Conservation (phyloP, 352 stramenopile species). For the Blastocystis sp. region DNA sequence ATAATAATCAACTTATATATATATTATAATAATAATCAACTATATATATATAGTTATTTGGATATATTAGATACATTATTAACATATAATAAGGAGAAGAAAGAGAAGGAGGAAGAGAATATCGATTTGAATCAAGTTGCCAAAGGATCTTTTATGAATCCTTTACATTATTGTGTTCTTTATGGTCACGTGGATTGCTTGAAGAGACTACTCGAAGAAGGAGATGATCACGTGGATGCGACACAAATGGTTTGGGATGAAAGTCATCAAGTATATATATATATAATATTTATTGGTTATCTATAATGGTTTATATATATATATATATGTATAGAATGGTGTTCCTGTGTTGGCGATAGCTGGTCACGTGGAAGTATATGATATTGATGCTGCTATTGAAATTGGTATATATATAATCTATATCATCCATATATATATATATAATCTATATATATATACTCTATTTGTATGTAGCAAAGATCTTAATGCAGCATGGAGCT, state of each 20-base stretch:
- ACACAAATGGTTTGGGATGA: constrained; percentile 15
- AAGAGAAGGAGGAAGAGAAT: constrained; percentile 15
- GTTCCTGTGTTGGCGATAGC: too few species aligned
- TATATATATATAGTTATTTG: neutral
- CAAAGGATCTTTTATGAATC: neutral
- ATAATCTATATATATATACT: too few species aligned
- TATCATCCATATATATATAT: too few species aligned
- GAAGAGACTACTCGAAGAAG: constrained; percentile 23
- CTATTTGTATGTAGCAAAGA: too few species aligned
- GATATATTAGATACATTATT: neutral
- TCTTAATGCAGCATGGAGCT: too few species aligned
- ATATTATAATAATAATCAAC: neutral
- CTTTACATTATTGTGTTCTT: constrained; percentile 19
- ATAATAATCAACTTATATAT: constrained; percentile 1
- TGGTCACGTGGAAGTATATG: too few species aligned
- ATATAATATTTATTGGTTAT: constrained; percentile 21
- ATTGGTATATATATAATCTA: too few species aligned
- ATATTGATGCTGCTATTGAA: too few species aligned
- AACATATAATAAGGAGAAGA: constrained; percentile 8
- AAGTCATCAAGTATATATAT: constrained; percentile 30
- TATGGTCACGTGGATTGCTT: constrained; percentile 35
- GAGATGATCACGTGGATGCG: constrained; percentile 14
- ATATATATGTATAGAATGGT: too few species aligned
- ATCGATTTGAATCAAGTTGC: constrained; percentile 35
- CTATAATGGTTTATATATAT: constrained; percentile 16